Evolutionary conservation across 2,329 filamentous ascomycete species (phyloP).

Genomic region (Emydomyces testavorans): DNA sequence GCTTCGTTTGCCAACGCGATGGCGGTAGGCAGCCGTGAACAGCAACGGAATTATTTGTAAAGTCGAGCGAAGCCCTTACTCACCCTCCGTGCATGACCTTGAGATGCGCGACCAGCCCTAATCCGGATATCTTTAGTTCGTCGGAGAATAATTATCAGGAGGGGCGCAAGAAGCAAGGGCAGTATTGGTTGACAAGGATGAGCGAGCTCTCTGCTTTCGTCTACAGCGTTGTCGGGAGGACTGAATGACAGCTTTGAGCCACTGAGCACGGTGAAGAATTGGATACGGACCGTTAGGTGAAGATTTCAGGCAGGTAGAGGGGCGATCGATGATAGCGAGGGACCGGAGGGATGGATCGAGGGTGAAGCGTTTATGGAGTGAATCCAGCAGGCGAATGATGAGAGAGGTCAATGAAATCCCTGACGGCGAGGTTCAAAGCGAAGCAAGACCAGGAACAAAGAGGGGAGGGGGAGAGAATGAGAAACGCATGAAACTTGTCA

Average conservation of each 20-base stretch:
- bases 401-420: constrained; percentile 7
- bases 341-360: not conserved
- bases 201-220: not conserved
- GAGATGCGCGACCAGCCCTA: constrained; percentile 12
- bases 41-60: constrained; percentile 13
- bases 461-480: constrained; percentile 19
- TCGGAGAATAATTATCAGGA: not conserved
- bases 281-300: not conserved
- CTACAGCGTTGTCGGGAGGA: not conserved
- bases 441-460: constrained; percentile 17
- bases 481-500: constrained; percentile 19
- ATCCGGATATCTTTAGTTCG: constrained; percentile 5
- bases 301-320: not conserved
- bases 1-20: constrained; percentile 29
- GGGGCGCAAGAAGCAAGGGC: not conserved
- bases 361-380: constrained; percentile 7
- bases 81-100: constrained; percentile 29
- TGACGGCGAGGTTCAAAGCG: constrained; percentile 18
- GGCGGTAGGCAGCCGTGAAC: constrained; percentile 22
- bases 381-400: constrained; percentile 11
- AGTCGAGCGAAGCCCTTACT: constrained; percentile 24
- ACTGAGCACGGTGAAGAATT: not conserved
- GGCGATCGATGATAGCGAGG: constrained; percentile 1
- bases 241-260: not conserved
- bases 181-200: not conserved